Base-by-base conservation (phyloP, 352 stramenopile genomes). In the Phytopythium vexans region DNA sequence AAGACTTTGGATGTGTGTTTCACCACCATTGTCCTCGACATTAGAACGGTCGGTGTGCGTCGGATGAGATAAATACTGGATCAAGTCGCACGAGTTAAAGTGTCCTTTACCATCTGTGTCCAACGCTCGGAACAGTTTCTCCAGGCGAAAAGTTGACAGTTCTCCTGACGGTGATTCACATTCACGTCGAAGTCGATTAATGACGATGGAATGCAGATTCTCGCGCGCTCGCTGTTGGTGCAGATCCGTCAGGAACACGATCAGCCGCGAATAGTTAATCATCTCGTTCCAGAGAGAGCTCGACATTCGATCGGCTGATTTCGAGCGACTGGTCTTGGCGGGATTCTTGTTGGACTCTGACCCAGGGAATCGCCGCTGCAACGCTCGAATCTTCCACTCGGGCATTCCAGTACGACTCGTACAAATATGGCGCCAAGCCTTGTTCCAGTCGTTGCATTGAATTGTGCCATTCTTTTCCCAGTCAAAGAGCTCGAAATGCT, bases 211-310 rank as follows among this genome's bases (percentile, higher is more conserved):
- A 33, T 72, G 55, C 0, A 87, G 60, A 33, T 35, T 27, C 8
- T 63, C 36, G 27, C 65, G 46, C 0, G 56, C 45, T 2, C 52
- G 39, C 14, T 60, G 55, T 15, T 78, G 74, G 16, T 88, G 66
- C 5, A 47, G 50, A 3, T 82, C 72, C 6, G 80, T 39, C n/a
- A 88, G 52, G 49, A 73, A 78, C 16, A 84, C 67, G 0, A 88
- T 44, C 35, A 88, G 48, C 3, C 61, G 68, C 15, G 65, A 58
- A 41, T 82, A 88, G 33, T 84, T 66, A 8, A 88, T 80, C 3
- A 41, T 60, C 16, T 46, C 10, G 10, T 21, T 9, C 47, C 35
- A 53, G 2, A 53, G 12, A 3, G 43, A 49, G 21, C 21, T 27
- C 5, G 43, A 31, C 43, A 14, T 32, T 36, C 27, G 14, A 15